These are phyloP conservation scores for Botrytis cinerea DNA, from an alignment of 2,329 filamentous ascomycete species.

Conservation along the genomic window DNA sequence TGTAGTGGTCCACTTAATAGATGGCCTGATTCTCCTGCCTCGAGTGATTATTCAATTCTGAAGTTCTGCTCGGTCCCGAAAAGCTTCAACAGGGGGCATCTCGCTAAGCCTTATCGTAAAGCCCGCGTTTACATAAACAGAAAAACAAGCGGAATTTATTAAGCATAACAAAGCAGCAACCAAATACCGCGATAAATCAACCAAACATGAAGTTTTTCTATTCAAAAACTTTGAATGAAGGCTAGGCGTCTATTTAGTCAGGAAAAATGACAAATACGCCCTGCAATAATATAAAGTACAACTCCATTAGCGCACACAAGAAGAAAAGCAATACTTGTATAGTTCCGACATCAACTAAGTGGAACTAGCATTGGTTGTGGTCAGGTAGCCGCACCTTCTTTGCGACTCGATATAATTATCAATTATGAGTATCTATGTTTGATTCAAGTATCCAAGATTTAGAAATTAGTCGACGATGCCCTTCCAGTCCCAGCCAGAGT, in stretches of 20 bases:
- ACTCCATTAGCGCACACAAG: neutral
- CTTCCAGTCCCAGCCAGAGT: no score
- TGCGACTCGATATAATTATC: rapidly evolving
- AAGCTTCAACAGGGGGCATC: neutral
- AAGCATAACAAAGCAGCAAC: neutral
- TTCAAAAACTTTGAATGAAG: neutral
- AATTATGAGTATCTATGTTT: no score
- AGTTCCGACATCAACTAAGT: neutral
- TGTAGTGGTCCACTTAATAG: neutral
- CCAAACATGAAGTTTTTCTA: rapidly evolving
- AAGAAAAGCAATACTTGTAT: neutral
- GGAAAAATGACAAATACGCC: rapidly evolving
- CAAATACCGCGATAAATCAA: neutral
- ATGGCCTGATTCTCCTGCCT: neutral
- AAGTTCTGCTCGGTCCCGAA: neutral
- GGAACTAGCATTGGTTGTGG: neutral
- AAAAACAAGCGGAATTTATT: neutral
- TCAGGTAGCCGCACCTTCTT: neutral
- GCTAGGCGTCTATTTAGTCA: neutral
- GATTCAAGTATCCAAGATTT: no score
- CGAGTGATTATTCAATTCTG: neutral
- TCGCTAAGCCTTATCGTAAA: neutral
- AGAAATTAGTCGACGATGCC: no score
- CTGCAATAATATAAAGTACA: neutral
- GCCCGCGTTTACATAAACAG: neutral